Conservation (phyloP, 768 basidiomycete genomes). For the Rhizopogon sp. region DNA sequence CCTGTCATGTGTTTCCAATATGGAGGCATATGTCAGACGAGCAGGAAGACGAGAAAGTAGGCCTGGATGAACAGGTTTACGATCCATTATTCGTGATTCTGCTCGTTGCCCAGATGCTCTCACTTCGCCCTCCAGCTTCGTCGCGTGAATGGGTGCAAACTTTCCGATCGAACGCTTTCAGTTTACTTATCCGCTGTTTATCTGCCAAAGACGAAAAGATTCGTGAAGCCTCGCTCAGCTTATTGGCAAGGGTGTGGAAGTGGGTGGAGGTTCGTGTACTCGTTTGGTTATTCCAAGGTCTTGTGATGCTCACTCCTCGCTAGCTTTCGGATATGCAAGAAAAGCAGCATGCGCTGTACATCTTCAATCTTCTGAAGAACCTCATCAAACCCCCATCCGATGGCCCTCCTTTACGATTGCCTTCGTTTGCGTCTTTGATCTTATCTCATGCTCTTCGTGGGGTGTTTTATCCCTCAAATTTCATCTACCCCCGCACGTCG, state of each 20-base stretch:
- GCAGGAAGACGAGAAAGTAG: constrained; percentile 12
- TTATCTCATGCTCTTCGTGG: constrained; percentile 77
- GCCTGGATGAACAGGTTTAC: constrained; percentile 47
- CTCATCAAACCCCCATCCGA: constrained; percentile 37
- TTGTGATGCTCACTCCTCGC: background rate
- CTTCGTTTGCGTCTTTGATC: constrained; percentile 76
- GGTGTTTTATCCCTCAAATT: constrained; percentile 83
- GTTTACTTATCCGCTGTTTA: constrained; percentile 66
- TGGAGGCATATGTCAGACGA: constrained; percentile 50
- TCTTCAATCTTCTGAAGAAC: constrained; percentile 64
- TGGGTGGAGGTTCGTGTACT: constrained; percentile 52
- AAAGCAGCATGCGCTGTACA: constrained; percentile 64
- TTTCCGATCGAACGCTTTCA: constrained; percentile 77
- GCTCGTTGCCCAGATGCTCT: constrained; percentile 63
- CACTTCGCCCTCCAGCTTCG: constrained; percentile 49
- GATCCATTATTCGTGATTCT: constrained; percentile 77
- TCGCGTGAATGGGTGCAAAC: constrained; percentile 52
- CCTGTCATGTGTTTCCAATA: constrained; percentile 66
- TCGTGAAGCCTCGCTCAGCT: constrained; percentile 55
- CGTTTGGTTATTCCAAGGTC: background rate
- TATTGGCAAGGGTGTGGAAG: constrained; percentile 57
- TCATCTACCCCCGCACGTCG: constrained; percentile 82
- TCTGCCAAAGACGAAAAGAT: constrained; percentile 60
- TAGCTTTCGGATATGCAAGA: constrained; percentile 73
- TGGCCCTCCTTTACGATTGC: constrained; percentile 49